Evolutionary conservation across 2,329 filamentous ascomycete species (phyloP), one percentile per base, ranked within the genome.

Genomic region (Sarocladium brachiariae): DNA sequence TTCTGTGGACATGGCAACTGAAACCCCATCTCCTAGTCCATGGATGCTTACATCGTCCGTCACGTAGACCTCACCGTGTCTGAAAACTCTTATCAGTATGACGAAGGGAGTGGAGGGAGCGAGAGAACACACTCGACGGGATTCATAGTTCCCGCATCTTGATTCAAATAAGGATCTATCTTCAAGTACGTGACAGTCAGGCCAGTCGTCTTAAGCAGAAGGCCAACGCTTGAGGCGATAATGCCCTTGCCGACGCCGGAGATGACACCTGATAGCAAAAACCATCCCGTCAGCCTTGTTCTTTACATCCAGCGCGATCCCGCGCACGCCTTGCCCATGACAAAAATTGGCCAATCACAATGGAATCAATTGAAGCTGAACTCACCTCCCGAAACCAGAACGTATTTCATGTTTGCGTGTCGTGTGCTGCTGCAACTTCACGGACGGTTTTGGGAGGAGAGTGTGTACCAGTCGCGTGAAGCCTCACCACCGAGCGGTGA

Each of bases 131-230:
- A 50, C 49, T 50, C 49, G 24, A 50, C 61, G 4, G 70, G 69
- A 53, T 63, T 62, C 63, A 71, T 63, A 24, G 64, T 61, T 41
- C 59, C 59, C 24, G 61, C 57, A 55, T 63, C 61, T 48, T 33
- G 41, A 48, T 73, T 73, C 47, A 75, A 59, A 57, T 75, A 75
- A 6, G 73, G 72, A 57, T 79, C 76, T 53, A 78, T 76, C 62
- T 77, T 74, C 55, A 69, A 65, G 51, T 50, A 43, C 56, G 71
- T 77, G 52, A 89, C 85, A 71, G 86, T 89, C 53, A 92, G 75
- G 45, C 88, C 89, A 56, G 84, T 73, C 10, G 87, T 89, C 76
- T 93, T 92, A 59, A 93, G 80, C 57, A 93, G 73, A 57, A 89
- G 73, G 50, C 85, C 86, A 38, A 82, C 81, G 51, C 54, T 57